phyloP scores from a whole-genome alignment of 164 flowering plant species.

The Chloranthus sessilifolius region DNA sequence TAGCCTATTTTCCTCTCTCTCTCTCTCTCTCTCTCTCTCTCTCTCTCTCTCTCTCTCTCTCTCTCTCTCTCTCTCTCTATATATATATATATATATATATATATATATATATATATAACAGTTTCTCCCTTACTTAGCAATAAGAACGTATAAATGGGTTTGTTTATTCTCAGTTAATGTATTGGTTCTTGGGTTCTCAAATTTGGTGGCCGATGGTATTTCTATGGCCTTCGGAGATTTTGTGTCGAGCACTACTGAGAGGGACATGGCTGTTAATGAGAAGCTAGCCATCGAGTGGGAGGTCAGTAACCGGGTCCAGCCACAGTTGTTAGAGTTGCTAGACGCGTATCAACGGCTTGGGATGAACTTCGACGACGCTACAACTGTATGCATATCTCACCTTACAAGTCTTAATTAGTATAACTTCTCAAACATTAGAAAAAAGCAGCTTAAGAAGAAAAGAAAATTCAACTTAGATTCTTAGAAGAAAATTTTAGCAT shows the following conservation, averaged over 20 bases:
- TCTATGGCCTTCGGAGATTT: slow-evolving; percentile 72
- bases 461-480: too few relatives aligned
- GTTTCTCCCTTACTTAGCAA: too few relatives aligned
- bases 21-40: not conserved
- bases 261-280: slow-evolving; percentile 38
- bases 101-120: too few relatives aligned
- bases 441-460: too few relatives aligned
- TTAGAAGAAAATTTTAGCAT: too few relatives aligned
- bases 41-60: too few relatives aligned
- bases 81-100: too few relatives aligned
- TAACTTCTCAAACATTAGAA: too few relatives aligned
- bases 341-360: slow-evolving; percentile 40
- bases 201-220: slow-evolving; percentile 63
- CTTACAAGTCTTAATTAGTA: too few relatives aligned
- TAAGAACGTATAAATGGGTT: too few relatives aligned
- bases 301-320: slow-evolving; percentile 18
- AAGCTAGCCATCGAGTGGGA: slow-evolving; percentile 40
- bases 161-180: slow-evolving; percentile 30
- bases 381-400: slow-evolving; percentile 17
- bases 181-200: slow-evolving; percentile 52
- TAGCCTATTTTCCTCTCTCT: not conserved
- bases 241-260: slow-evolving; percentile 44
- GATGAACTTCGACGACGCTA: slow-evolving; percentile 43
- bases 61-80: too few relatives aligned
- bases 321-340: slow-evolving; percentile 24